Conservation (phyloP, 352 stramenopile species). For the Globisporangium sylvaticum region DNA sequence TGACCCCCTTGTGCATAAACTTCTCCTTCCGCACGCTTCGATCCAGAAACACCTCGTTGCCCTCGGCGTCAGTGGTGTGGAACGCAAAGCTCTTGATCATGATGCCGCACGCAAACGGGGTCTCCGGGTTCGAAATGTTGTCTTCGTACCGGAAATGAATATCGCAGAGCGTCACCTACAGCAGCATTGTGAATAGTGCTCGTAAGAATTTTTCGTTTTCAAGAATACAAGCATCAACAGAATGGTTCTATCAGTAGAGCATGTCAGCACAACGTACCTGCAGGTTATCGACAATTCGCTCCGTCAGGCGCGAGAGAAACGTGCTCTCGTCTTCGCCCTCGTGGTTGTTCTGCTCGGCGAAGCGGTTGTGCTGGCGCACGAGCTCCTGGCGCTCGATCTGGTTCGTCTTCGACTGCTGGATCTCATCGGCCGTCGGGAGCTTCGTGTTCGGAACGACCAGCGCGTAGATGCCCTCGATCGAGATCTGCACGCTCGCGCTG, state of each 20-base stretch:
- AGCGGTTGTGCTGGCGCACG: constrained; percentile 60
- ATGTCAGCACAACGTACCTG: constrained; percentile 20
- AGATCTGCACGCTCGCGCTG: constrained; percentile 70
- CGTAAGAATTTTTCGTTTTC: not conserved
- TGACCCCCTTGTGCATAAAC: constrained; percentile 66
- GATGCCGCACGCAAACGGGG: constrained; percentile 67
- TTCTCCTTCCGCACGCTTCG: constrained; percentile 27
- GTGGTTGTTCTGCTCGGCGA: constrained; percentile 37
- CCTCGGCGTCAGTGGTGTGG: constrained; percentile 69
- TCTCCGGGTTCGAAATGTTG: constrained; percentile 47
- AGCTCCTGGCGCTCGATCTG: constrained; percentile 67
- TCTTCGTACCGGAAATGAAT: constrained; percentile 82
- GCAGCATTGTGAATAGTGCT: not conserved
- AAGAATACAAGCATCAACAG: not conserved
- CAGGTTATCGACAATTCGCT: constrained; percentile 77
- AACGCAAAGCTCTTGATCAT: constrained; percentile 66
- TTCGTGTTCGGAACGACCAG: constrained; percentile 63
- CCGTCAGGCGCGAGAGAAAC: constrained; percentile 73
- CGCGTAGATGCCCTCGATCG: constrained; percentile 67
- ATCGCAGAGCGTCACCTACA: constrained; percentile 53
- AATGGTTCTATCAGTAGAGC: not conserved
- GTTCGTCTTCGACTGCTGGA: constrained; percentile 53
- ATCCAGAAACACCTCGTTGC: constrained; percentile 66
- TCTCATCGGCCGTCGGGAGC: constrained; percentile 43
- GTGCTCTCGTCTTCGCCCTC: constrained; percentile 65